Base-by-base conservation (phyloP, 805 yeast genomes). In the Pichia nakasei region DNA sequence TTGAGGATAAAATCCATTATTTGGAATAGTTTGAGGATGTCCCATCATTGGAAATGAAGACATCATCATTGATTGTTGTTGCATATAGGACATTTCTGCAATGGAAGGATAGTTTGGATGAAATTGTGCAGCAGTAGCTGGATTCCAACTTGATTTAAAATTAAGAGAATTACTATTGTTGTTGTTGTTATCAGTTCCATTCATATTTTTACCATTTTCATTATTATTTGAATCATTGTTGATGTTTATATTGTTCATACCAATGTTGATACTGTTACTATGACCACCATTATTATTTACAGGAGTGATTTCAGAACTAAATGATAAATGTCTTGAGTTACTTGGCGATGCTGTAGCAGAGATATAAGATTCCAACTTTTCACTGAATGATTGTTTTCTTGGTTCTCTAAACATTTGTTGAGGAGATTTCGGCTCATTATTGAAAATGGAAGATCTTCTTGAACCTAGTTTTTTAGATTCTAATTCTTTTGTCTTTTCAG, bases 401-500 rank as follows among this genome's bases (percentile, higher is more conserved):
- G 63, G 60, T 29, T 61, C 66, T 48, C 63, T 48, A 37, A 55
- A 59, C 11, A 43, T 53, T 33, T 54, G 52, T 48, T 48, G 61
- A 22, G 65, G 63, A 12, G 64, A 54, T 18, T 49, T 52, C 6
- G 61, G 56, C 32, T 59, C 57, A 34, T 62, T 66, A 19, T 59
- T 60, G 46, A 72, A 63, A 52, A 74, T 69, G 44, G 80, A 74
- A 1, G 81, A 68, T 62, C 82, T 69, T 60, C 82, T 69, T 5
- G 71, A 64, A n/a, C 60, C 59, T 15, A 64, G 21, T n/a, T 29
- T 38, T 15, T 42, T 49, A 17, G 50, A 45, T 52, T 80, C 85
- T 37, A 79, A 67, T 51, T 80, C 87, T 53, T 82, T 67, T 0
- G 87, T 80, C 39, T 82, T 81, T 45, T 80, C 85, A 7, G 83